Conservation (phyloP, 495 filamentous ascomycete species). For the Ramalina peruviana region DNA sequence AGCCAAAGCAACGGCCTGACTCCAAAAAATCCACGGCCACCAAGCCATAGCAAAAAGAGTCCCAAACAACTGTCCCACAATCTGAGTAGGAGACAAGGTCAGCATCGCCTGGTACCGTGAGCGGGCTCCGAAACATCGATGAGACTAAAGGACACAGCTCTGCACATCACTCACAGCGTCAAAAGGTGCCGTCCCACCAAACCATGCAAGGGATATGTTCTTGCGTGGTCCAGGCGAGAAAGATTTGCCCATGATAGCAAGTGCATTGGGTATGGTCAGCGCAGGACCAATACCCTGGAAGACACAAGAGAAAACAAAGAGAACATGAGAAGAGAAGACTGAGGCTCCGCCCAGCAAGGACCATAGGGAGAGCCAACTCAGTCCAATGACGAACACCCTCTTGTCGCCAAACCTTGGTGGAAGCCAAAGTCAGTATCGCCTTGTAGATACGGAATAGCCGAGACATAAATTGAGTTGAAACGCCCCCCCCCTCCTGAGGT, state of each 20-base stretch:
- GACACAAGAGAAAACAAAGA: constrained; percentile 44
- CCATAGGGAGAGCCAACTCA: constrained; percentile 43
- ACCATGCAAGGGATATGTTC: constrained; percentile 47
- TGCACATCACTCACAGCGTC: too few relatives aligned
- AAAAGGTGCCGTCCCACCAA: constrained; percentile 27
- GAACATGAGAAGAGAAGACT: constrained; percentile 30
- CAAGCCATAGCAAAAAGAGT: constrained; percentile 37
- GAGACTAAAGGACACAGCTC: too few relatives aligned
- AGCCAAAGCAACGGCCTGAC: constrained; percentile 30
- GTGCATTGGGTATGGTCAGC: constrained; percentile 43
- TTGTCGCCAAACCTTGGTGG: constrained; percentile 30
- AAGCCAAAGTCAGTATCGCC: too few relatives aligned
- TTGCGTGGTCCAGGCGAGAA: constrained; percentile 41
- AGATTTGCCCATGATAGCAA: constrained; percentile 46
- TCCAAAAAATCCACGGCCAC: constrained; percentile 57
- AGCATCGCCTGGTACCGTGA: constrained; percentile 12
- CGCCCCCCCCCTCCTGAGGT: too few relatives aligned
- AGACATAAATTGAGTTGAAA: too few relatives aligned
- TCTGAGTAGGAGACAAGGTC: constrained; percentile 36
- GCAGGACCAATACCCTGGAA: constrained; percentile 48
- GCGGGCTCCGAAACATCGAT: too few relatives aligned
- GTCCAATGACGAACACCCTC: constrained; percentile 38
- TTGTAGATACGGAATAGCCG: too few relatives aligned
- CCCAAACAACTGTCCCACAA: constrained; percentile 34
- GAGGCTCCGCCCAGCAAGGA: constrained; percentile 34